Base-by-base conservation (phyloP, 2,329 filamentous ascomycete genomes). In the Blastomyces parvus region DNA sequence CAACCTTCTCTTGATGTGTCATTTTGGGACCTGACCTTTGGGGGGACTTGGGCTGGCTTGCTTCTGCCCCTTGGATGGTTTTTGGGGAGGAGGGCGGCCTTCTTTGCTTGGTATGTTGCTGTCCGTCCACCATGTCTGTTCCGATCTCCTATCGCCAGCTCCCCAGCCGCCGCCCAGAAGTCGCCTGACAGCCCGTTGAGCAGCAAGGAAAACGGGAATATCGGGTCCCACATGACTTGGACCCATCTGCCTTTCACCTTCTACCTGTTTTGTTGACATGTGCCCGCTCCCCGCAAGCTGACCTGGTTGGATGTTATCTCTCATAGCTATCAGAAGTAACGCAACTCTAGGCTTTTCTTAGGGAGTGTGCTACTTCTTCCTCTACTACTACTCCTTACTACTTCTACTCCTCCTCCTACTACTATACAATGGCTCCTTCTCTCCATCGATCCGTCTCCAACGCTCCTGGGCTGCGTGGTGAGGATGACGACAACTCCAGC, bases 401-500 rank as follows among this genome's bases (percentile, higher is more conserved):
- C 14, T n/a, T 4, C 42, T 6, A 36, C 30, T 30, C 30, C n/a
- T n/a, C n/a, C n/a, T n/a, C n/a, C n/a, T 36, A 36, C 33, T 36
- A 36, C n/a, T n/a, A 11, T 30, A 60, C 46, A 36, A 67, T 67
- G 66, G 22, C 62, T 33, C 60, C 63, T 56, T 55, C 63, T 55
- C 36, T 62, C 36, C 61, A 63, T 44, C 52, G 46, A 50, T 50
- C 46, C 22, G 22, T 4, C 59, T 42, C 63, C 42, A 46, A 9
- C 48, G 22, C 25, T 30, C 7, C n/a, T 13, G 50, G n/a, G 6
- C 27, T 36, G 33, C 5, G 33, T 36, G 33, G 33, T 36, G 33
- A 52, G 36, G 46, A 44, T 52, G 53, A 62, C 52, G 57, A 57
- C 25, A 19, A 58, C 53, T 64, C 55, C 53, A 64, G 59, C 42